Base-by-base conservation (phyloP, 2,329 filamentous ascomycete genomes). In the Plectosphaerella sp. region DNA sequence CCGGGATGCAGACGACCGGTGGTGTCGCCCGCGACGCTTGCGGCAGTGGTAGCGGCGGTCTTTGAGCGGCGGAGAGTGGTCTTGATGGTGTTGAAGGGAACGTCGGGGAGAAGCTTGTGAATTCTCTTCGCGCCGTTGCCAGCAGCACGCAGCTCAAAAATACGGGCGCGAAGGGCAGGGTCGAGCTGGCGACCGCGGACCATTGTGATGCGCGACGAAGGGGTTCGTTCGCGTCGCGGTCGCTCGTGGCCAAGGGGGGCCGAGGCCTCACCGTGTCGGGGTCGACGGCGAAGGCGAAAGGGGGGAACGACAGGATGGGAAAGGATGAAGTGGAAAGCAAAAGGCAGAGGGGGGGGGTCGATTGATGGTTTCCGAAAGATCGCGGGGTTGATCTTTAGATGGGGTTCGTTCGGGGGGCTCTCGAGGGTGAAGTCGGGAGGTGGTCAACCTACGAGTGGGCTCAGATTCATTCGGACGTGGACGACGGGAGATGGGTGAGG, bases 1-100 rank as follows among this genome's bases (percentile, higher is more conserved):
- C 39, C 20, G 22, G 37, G 15, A 20, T 41, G 48, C 37, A 49
- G 25, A 25, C 48, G 22, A 9, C 8, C 28, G 8, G 28, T 33
- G 4, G 28, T 33, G 48, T 18, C 20, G 37, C 35, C 36, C 14
- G 48, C 39, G 5, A 22, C n/a, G 15, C 5, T 41, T 5, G 22
- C 39, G 48, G 37, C 6, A 11, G 18, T 16, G 20, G 37, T 7
- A 2, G 48, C 14, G 22, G 16, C 36, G 18, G 48, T 36, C 16
- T 49, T 49, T 11, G 48, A 49, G 9, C 48, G 39, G 5, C 48
- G 48, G 9, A 49, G 48, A 24, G 48, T 49, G 15, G 48, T 49
- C 37, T 49, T 49, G 48, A 49, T 49, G 37, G 48, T 49, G 37
- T 49, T 49, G 48, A 49, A 49, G 37, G 48, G 48, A 24, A 49